phyloP scores from a whole-genome alignment of 2,329 filamentous ascomycete species.

The Tolypocladium inflatum region DNA sequence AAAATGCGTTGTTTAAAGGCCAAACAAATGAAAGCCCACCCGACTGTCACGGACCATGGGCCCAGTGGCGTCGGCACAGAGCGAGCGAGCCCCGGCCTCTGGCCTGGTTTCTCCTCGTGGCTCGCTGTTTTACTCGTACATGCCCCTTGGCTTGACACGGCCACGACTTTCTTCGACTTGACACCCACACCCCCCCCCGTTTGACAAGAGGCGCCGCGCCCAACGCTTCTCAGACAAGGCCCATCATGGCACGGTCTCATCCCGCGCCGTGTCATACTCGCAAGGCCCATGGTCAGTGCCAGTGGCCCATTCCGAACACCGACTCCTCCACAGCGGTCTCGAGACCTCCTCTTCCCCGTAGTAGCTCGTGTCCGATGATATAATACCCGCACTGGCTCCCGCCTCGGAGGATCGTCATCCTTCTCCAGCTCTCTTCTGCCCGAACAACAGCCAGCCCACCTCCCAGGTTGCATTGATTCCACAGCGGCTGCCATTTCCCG shows the following conservation, averaged over 20 bases:
- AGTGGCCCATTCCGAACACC: neutral
- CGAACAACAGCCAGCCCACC: neutral
- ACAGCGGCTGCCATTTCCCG: neutral
- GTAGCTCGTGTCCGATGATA: neutral
- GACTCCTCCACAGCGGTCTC: neutral
- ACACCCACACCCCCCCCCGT: neutral
- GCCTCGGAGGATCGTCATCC: neutral
- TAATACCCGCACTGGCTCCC: slow-evolving; percentile 6
- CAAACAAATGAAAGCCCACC: neutral
- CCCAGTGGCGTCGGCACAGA: neutral
- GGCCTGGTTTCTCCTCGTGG: neutral
- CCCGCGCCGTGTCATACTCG: slow-evolving; percentile 4
- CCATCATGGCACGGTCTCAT: slow-evolving; percentile 11
- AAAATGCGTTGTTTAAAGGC: neutral
- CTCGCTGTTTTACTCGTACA: neutral
- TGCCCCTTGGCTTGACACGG: neutral
- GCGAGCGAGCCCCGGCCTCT: neutral
- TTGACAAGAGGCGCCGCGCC: neutral
- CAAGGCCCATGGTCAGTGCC: neutral
- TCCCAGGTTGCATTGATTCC: neutral
- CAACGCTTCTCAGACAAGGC: slow-evolving; percentile 8
- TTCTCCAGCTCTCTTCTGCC: neutral
- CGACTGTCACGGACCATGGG: neutral
- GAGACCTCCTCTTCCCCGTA: neutral
- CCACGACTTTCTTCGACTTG: neutral